Percentiles rank a stretch among this genome's conserved stretches.
Conservation (phyloP, 148 eudicot genomes). For the Euryodendron excelsum region DNA sequence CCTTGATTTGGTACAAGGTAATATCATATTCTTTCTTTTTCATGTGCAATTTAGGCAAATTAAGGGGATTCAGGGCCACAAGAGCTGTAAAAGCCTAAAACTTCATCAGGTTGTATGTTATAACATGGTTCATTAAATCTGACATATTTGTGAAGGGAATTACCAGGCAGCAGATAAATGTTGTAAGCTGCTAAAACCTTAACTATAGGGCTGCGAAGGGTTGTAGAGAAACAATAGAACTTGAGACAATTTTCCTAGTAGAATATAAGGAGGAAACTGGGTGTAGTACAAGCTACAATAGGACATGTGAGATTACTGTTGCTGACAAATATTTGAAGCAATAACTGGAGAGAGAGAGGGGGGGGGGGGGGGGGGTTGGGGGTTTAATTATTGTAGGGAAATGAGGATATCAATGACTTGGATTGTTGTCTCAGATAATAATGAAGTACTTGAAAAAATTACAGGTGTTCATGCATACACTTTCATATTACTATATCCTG, state of each 20-base stretch:
- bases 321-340: too few relatives aligned
- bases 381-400: not conserved
- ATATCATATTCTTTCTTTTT: not conserved
- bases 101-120: not conserved
- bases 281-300: not conserved
- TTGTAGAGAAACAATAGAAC: not conserved
- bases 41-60: not conserved
- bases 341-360: too few relatives aligned
- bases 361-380: too few relatives aligned
- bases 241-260: not conserved
- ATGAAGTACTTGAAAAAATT: not conserved
- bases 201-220: not conserved
- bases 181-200: not conserved
- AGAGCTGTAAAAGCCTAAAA: not conserved
- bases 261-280: not conserved
- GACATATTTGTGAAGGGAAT: not conserved
- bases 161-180: not conserved
- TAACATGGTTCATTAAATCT: not conserved
- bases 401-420: not conserved
- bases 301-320: not conserved
- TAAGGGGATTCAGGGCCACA: not conserved
- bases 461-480: not conserved
- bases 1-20: constrained; percentile 66
- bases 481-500: not conserved
- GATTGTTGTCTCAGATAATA: not conserved